These are phyloP conservation scores for Nicotiana noctiflora DNA, from an alignment of 257 asterid genomes.

Conservation along the genomic window DNA sequence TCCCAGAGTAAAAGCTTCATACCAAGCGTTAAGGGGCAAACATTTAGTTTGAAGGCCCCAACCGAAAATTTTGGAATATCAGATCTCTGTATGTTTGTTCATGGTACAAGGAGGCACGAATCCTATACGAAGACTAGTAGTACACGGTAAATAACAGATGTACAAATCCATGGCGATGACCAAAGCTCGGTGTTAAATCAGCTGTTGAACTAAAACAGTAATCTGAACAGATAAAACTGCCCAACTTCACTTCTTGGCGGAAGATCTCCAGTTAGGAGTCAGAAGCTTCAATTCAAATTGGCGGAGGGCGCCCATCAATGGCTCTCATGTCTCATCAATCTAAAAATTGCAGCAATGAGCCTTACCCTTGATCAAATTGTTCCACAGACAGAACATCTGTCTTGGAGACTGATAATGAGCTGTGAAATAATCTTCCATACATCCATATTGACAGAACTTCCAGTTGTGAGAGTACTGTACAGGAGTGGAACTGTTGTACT, in stretches of 20 bases:
- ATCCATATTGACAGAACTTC: slow-evolving; percentile 93
- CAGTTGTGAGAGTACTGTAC: slow-evolving; percentile 72
- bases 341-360: slow-evolving; percentile 40
- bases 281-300: not conserved
- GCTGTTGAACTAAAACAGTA: not conserved
- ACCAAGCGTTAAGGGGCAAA: not conserved
- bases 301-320: not conserved
- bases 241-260: not conserved
- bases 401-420: slow-evolving; percentile 97
- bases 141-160: not conserved
- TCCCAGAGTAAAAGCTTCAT: not conserved
- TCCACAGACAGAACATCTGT: slow-evolving; percentile 78
- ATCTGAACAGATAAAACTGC: not conserved
- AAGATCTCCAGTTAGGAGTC: not conserved
- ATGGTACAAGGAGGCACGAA: slow-evolving; percentile 1
- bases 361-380: slow-evolving; percentile 30
- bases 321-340: not conserved
- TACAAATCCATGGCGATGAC: not conserved
- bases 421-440: slow-evolving; percentile 78
- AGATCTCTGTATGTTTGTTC: not conserved
- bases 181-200: not conserved
- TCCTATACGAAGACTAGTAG: slow-evolving; percentile 3
- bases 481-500: slow-evolving; percentile 51
- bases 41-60: not conserved
- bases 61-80: not conserved